These are phyloP conservation scores for Trichoderma harzianum DNA, from an alignment of 2,329 filamentous ascomycete species.

Conservation along the genomic window DNA sequence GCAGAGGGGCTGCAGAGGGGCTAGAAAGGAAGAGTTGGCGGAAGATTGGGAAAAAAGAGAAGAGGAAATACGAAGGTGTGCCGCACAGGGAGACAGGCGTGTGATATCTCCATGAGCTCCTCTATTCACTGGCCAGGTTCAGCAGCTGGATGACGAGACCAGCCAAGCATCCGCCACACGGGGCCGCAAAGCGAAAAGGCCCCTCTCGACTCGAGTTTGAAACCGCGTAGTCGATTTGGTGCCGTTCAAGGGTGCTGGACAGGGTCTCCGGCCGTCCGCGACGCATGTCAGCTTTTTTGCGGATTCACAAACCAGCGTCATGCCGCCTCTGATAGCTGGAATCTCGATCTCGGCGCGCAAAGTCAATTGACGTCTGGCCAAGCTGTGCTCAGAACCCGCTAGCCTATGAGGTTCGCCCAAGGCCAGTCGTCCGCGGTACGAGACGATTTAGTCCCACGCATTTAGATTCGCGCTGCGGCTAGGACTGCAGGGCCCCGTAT, in stretches of 20 bases:
- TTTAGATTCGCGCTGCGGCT: slow-evolving; percentile 14
- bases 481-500: slow-evolving; percentile 16
- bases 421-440: slow-evolving; percentile 9
- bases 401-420: not conserved
- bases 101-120: slow-evolving; percentile 11
- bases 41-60: not conserved
- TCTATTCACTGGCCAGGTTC: slow-evolving; percentile 9
- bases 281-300: not conserved
- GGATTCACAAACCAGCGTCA: slow-evolving; percentile 10
- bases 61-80: slow-evolving; percentile 19
- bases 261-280: slow-evolving; percentile 1
- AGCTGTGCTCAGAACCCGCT: not conserved
- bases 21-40: not conserved
- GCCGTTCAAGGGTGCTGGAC: slow-evolving; percentile 11
- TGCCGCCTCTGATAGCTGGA: not conserved
- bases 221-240: slow-evolving; percentile 13
- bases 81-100: slow-evolving; percentile 11
- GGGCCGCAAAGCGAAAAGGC: not conserved
- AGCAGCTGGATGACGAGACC: not conserved
- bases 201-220: slow-evolving; percentile 11
- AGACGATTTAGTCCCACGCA: slow-evolving; percentile 3
- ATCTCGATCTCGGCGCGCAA: slow-evolving; percentile 18
- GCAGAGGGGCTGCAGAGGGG: not conserved
- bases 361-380: slow-evolving; percentile 13
- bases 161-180: slow-evolving; percentile 7